phyloP scores from a whole-genome alignment of 768 basidiomycete genomes.

The Hygrocybe coccinea region DNA sequence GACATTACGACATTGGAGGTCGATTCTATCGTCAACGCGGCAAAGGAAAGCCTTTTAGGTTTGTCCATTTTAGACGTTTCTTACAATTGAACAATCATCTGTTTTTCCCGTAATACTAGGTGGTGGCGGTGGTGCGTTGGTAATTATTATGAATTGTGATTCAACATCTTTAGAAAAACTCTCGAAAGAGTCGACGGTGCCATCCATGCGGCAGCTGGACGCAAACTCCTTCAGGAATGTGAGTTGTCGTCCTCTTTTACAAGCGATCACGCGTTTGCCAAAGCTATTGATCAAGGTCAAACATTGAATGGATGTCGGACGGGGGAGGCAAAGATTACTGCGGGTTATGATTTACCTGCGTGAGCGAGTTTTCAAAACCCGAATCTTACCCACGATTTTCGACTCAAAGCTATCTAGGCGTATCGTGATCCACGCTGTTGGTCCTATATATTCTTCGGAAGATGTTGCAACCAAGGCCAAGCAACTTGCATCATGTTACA shows the following conservation, averaged over 20 bases:
- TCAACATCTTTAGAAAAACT: slow-evolving; percentile 1
- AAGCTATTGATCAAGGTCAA: slow-evolving; percentile 42
- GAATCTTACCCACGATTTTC: neutral
- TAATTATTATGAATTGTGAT: neutral
- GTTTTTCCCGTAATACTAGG: slow-evolving; percentile 37
- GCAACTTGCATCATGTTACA: slow-evolving; percentile 67
- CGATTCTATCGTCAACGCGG: slow-evolving; percentile 80
- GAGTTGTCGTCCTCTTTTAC: slow-evolving; percentile 18
- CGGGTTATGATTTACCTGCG: slow-evolving; percentile 73
- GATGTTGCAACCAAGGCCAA: slow-evolving; percentile 42
- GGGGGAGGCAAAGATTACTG: slow-evolving; percentile 76
- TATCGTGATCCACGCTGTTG: slow-evolving; percentile 77
- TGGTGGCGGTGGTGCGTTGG: slow-evolving; percentile 65
- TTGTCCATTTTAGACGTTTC: slow-evolving; percentile 11
- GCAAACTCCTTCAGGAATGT: slow-evolving; percentile 65
- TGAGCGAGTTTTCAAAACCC: slow-evolving; percentile 33
- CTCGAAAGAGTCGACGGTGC: slow-evolving; percentile 65
- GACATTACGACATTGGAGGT: slow-evolving; percentile 71
- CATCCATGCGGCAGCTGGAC: slow-evolving; percentile 74
- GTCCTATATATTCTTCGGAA: slow-evolving; percentile 55
- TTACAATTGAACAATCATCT: slow-evolving; percentile 16
- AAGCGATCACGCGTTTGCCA: neutral
- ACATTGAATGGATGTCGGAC: slow-evolving; percentile 62
- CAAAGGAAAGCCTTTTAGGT: slow-evolving; percentile 71
- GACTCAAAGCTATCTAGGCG: slow-evolving; percentile 37